Conservation (phyloP, 495 filamentous ascomycete genomes). For the Penicillium psychrofluorescens region DNA sequence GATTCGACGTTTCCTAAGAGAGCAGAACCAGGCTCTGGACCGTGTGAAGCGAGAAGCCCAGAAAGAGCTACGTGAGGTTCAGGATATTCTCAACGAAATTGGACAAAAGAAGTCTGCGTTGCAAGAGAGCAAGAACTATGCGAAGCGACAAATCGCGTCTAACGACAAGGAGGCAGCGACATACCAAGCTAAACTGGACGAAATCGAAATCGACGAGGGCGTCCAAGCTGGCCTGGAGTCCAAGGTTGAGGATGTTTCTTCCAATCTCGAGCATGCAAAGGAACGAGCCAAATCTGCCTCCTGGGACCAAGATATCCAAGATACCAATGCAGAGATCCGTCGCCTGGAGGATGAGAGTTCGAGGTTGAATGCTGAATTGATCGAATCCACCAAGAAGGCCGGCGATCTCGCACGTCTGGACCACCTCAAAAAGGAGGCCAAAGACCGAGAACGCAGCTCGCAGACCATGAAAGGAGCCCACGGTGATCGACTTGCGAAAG, state of each 20-base stretch:
- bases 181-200: slow-evolving; percentile 58
- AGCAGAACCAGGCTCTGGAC: slow-evolving; percentile 72
- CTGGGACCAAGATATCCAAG: slow-evolving; percentile 62
- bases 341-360: slow-evolving; percentile 61
- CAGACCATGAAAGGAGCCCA: slow-evolving; percentile 72
- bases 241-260: slow-evolving; percentile 60
- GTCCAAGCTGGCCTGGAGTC: slow-evolving; percentile 66
- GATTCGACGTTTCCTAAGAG: slow-evolving; percentile 63
- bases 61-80: slow-evolving; percentile 59
- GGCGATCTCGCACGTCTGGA: slow-evolving; percentile 73
- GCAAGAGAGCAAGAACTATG: slow-evolving; percentile 60
- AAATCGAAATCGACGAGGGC: slow-evolving; percentile 76
- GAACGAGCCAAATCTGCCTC: slow-evolving; percentile 50
- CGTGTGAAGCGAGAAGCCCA: slow-evolving; percentile 64
- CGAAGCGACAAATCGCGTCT: slow-evolving; percentile 57
- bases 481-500: slow-evolving; percentile 53
- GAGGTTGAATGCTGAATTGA: slow-evolving; percentile 64
- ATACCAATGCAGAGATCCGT: slow-evolving; percentile 54
- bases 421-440: slow-evolving; percentile 66
- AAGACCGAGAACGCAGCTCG: slow-evolving; percentile 61
- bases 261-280: slow-evolving; percentile 53
- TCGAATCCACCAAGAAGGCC: slow-evolving; percentile 71
- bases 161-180: slow-evolving; percentile 59
- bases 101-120: slow-evolving; percentile 59
- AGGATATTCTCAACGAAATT: slow-evolving; percentile 59